Conservation (phyloP, 2,329 filamentous ascomycete species). For the Talaromyces pinophilus region DNA sequence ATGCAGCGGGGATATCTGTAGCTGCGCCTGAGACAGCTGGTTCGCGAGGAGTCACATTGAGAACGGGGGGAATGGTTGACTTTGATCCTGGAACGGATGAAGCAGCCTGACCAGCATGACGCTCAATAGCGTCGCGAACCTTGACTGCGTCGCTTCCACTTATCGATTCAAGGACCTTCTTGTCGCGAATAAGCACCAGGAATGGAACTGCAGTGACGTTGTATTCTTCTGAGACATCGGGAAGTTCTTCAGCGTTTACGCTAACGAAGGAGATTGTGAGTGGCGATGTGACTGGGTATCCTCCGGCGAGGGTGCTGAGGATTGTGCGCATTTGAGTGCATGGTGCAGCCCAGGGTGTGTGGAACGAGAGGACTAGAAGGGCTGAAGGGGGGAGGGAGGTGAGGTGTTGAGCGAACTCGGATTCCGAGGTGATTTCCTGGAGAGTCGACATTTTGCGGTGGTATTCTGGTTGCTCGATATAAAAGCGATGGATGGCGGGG, state of each 20-base stretch:
- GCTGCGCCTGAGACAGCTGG: constrained; percentile 16
- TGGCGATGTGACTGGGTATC: constrained; percentile 71
- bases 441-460: constrained; percentile 67
- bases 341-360: constrained; percentile 94
- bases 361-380: constrained; percentile 86
- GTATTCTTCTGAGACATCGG: constrained; percentile 87
- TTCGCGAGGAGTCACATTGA: constrained; percentile 42
- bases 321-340: constrained; percentile 93
- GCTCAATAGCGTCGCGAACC: constrained; percentile 82
- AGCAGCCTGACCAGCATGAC: constrained; percentile 61
- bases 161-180: constrained; percentile 77
- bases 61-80: constrained; percentile 41
- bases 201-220: constrained; percentile 94
- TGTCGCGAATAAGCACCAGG: constrained; percentile 76
- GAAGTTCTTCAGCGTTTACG: constrained; percentile 91
- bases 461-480: background rate
- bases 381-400: constrained; percentile 66
- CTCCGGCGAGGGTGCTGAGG: constrained; percentile 78
- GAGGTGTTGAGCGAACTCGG: constrained; percentile 70
- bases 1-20: constrained; percentile 33
- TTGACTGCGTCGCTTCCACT: constrained; percentile 86
- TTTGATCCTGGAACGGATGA: constrained; percentile 29
- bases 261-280: constrained; percentile 77
- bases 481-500: background rate
- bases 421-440: constrained; percentile 71